phyloP scores from a whole-genome alignment of 352 stramenopile species.

The Globisporangium parvum region DNA sequence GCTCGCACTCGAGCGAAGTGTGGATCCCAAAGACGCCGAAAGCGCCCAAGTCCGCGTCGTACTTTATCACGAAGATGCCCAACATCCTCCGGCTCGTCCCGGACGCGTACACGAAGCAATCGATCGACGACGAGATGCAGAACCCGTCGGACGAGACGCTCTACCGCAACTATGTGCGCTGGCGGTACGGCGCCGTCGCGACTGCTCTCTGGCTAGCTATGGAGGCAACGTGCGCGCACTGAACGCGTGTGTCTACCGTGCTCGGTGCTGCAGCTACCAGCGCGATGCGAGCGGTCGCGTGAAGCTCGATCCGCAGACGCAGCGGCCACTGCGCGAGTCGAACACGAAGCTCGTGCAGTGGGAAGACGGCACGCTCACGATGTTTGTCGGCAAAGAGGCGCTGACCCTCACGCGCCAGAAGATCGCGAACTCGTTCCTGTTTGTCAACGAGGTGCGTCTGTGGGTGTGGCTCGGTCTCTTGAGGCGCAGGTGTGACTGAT shows the following conservation, averaged over 20 bases:
- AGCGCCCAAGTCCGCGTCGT: slow-evolving; percentile 44
- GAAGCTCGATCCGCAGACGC: slow-evolving; percentile 56
- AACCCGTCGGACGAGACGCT: slow-evolving; percentile 79
- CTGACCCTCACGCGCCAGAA: slow-evolving; percentile 80
- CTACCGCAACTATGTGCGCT: slow-evolving; percentile 86
- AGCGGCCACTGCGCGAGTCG: slow-evolving; percentile 53
- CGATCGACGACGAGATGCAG: slow-evolving; percentile 74
- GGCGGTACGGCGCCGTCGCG: slow-evolving; percentile 44
- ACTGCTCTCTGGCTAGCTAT: background rate
- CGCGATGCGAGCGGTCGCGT: slow-evolving; percentile 54
- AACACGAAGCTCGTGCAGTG: slow-evolving; percentile 85
- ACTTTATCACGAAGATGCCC: slow-evolving; percentile 80
- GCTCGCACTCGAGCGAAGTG: slow-evolving; percentile 44
- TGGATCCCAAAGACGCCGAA: slow-evolving; percentile 78
- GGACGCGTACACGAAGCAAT: slow-evolving; percentile 67
- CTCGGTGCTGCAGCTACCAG: slow-evolving; percentile 29
- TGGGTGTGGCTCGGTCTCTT: too few species aligned
- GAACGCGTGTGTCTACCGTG: background rate
- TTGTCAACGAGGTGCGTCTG: slow-evolving; percentile 54
- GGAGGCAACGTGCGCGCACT: too few species aligned
- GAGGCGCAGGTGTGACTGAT: too few species aligned
- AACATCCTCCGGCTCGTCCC: slow-evolving; percentile 82
- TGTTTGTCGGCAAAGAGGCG: slow-evolving; percentile 82
- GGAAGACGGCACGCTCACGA: slow-evolving; percentile 80
- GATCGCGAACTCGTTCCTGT: slow-evolving; percentile 84